Evolutionary conservation across 106 monocot species (phyloP).

Genomic region (Narthecium ossifragum): DNA sequence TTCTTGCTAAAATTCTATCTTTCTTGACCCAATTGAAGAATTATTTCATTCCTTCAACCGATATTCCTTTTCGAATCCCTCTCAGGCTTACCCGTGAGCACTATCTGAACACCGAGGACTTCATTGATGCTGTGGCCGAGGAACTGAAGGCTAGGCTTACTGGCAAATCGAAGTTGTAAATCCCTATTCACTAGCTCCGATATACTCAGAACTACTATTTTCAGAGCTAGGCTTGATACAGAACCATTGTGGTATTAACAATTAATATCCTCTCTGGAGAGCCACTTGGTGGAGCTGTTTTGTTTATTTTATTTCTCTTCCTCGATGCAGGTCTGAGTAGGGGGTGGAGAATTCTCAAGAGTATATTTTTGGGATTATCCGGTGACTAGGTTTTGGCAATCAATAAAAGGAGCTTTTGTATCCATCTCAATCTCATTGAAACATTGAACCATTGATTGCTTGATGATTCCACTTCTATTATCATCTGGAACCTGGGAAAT

Average conservation of each 20-base stretch:
- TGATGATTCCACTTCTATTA: too few relatives aligned
- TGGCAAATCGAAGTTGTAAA: conserved; percentile 60
- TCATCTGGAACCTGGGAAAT: too few relatives aligned
- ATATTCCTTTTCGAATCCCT: neutral
- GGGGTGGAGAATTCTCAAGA: neutral
- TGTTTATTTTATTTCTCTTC: neutral
- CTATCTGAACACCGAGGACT: conserved; percentile 75
- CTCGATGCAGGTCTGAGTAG: conserved; percentile 1
- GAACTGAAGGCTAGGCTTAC: conserved; percentile 46
- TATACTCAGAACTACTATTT: neutral
- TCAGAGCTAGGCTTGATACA: too few relatives aligned
- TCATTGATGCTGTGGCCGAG: conserved; percentile 68
- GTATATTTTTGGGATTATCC: neutral
- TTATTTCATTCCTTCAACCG: neutral
- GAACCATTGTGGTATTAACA: neutral
- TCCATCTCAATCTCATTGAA: neutral
- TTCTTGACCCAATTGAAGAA: neutral
- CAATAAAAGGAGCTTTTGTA: neutral
- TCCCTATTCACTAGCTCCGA: conserved; percentile 4
- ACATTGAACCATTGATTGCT: neutral
- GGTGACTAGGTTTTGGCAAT: neutral
- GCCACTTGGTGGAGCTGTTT: neutral
- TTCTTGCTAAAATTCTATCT: neutral
- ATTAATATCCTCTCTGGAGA: neutral
- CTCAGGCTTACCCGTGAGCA: conserved; percentile 46